These are phyloP conservation scores for Sphaerulina musiva DNA, from an alignment of 2,329 filamentous ascomycete species.

Conservation along the genomic window DNA sequence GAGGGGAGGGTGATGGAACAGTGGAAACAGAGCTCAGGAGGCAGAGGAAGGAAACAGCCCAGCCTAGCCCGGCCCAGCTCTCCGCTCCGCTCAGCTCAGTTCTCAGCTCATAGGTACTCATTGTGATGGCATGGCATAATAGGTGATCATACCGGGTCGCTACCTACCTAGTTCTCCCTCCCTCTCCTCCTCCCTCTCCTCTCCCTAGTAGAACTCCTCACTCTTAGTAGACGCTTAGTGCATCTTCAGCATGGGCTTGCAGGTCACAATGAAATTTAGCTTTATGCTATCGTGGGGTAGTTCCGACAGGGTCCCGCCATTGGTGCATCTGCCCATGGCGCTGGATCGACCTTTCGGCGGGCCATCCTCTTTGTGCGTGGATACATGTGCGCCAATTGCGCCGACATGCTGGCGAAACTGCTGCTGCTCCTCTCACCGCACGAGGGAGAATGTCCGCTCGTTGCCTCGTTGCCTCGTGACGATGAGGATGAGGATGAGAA, in stretches of 20 bases:
- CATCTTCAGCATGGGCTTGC: no score
- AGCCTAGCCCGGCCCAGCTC: neutral
- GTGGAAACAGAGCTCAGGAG: no score
- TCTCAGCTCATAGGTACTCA: no score
- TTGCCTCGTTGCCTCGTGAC: neutral
- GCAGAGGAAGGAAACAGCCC: no score
- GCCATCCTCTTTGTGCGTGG: neutral
- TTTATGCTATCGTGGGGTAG: slow-evolving; percentile 9
- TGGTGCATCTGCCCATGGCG: neutral
- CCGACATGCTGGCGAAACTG: slow-evolving; percentile 11
- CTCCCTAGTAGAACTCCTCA: no score
- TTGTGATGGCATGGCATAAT: no score
- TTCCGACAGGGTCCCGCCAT: neutral
- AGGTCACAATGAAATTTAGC: slow-evolving; percentile 4
- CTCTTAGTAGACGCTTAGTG: no score
- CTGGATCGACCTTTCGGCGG: neutral
- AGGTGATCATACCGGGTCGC: no score
- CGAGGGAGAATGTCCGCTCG: neutral
- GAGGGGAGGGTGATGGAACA: neutral
- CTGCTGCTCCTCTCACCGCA: neutral
- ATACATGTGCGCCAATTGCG: slow-evolving; percentile 5
- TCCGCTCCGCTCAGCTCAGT: neutral
- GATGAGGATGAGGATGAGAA: no score
- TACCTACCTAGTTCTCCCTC: no score
- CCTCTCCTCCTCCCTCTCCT: no score